These are phyloP conservation scores for Russula griseocarnosa DNA, from an alignment of 768 basidiomycete genomes.

Conservation along the genomic window DNA sequence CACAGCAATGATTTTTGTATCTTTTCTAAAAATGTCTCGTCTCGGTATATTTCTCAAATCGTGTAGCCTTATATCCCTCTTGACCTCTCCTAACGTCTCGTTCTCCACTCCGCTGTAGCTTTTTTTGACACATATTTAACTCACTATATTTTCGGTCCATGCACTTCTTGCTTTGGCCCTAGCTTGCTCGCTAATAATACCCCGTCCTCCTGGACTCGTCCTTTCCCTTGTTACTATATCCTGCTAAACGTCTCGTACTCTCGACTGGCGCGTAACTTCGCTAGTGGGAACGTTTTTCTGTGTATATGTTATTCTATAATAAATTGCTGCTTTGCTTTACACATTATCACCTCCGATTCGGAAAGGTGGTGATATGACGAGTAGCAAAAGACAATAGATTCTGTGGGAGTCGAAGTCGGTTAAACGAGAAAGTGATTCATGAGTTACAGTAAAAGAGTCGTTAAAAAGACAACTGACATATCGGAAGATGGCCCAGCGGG, in stretches of 20 bases:
- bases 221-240: not conserved
- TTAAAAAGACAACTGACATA: no score
- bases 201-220: not conserved
- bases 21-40: slow-evolving; percentile 1
- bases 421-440: no score
- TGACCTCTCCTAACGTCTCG: not conserved
- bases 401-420: no score
- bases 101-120: slow-evolving; percentile 19
- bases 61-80: slow-evolving; percentile 24
- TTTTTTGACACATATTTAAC: slow-evolving; percentile 1
- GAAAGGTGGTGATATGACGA: no score
- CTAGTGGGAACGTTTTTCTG: not conserved
- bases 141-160: slow-evolving; percentile 3
- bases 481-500: no score
- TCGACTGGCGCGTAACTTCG: not conserved
- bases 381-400: no score
- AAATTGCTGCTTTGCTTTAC: not conserved
- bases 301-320: slow-evolving; percentile 1
- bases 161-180: not conserved
- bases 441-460: no score
- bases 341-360: not conserved
- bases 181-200: slow-evolving; percentile 9
- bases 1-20: slow-evolving; percentile 15
- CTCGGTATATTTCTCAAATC: slow-evolving; percentile 13
- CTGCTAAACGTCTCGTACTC: not conserved